Evolutionary conservation across 2,329 filamentous ascomycete species (phyloP), one percentile per base, ranked within the genome.

Genomic region (Fusarium dimerum): DNA sequence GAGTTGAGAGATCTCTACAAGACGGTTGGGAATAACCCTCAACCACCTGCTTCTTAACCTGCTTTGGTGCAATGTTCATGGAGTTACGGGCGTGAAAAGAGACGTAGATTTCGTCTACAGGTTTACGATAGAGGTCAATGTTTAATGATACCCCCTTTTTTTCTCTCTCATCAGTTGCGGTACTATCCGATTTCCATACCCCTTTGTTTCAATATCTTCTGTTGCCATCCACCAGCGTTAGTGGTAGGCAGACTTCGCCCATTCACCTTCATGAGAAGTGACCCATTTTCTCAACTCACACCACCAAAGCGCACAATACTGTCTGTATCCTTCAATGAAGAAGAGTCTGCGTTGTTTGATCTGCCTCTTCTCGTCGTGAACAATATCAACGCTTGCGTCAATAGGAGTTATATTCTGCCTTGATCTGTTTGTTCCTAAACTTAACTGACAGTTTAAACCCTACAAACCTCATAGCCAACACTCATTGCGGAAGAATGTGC

Each of bases 1-100:
- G 84, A 87, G 75, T 72, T 86, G 60, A 74, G 84, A 43, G 84
- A 86, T 50, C 69, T 86, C 45, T 87, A 87, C 70, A 85, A 85
- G 69, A 80, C 78, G 2, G 81, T 87, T 1, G 83, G 83, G 2
- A 87, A 87, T 56, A 81, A 82, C 46, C 72, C 72, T 15, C 73
- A 74, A 49, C 65, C 66, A 0, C 62, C 68, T 2, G 61, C 62
- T 7, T 46, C 63, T 26, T 69, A 64, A 70, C 10, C 11, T 18
- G 18, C 8, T 34, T 30, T 26, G n/a, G n/a, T 8, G 16, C 10
- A 7, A 26, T 15, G 16, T 3, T 18, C 29, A n/a, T 40, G 43
- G 47, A 38, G 40, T 38, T 42, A 10, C 20, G 45, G 45, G 26
- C 40, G 20, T 16, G 13, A 7, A 30, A 2, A 43, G 30, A 18